Evolutionary conservation across 2,329 filamentous ascomycete species (phyloP), one percentile per base, ranked within the genome.

Genomic region (Cercospora citrullina): DNA sequence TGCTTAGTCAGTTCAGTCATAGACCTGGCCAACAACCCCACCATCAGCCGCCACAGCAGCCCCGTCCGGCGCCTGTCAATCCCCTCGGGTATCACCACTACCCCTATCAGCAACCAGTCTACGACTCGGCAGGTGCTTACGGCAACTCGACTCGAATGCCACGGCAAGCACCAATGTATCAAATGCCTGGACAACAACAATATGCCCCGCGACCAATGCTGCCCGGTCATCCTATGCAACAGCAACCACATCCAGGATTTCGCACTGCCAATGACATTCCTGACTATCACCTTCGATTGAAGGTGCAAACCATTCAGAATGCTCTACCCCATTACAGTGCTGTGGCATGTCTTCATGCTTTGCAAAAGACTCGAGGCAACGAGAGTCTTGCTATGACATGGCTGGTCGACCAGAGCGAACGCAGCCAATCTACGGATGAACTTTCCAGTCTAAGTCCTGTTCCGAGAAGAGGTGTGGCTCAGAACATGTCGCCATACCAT

Each of bases 351-450:
- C 77, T 85, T 55, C 79, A 86, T 65, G 84, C 85, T 5, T 77
- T 91, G 28, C 63, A 83, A 1, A 72, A 75, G 16, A 83, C 82
- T 63, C 83, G 81, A 21, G 85, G 86, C 1, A 84, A 87, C 68
- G 84, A 83, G 66, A 83, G 87, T 23, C 84, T 87, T 73, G 86
- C 89, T 1, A 78, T 86, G 67, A 79, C 81, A 2, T 78, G 80
- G 62, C 73, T 89, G 45, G 79, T 79, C 2, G 75, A 76, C n/a
- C 71, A 77, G 14, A 78, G 81, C 4, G 69, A 74, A 30, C 55
- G 58, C 10, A 36, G 39, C 18, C 26, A n/a, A n/a, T 28, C 33
- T 39, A 18, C 48, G 2, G 76, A 78, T 67, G 72, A 75, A 42
- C 68, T 77, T 1, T 31, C 45, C 9, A 64, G 6, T 62, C 70